Evolutionary conservation across 1,284 basidiomycete genomes (phyloP), one percentile per base, ranked within the genome.

Genomic region (Austroboletus novae-zelandiae): DNA sequence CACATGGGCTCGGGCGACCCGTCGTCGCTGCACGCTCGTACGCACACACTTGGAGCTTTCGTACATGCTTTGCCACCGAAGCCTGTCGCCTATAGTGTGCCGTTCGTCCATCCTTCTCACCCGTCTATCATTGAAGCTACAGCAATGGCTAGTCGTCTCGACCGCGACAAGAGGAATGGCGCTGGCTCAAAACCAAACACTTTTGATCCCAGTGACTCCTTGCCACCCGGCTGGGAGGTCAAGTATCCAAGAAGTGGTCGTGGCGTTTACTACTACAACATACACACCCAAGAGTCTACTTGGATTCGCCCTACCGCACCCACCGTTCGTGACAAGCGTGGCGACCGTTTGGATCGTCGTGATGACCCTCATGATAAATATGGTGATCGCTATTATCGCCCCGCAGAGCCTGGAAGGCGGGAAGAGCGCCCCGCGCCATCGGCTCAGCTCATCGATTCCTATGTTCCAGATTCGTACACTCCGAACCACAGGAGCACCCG

Each of bases 51-150:
- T 48, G 67, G 60, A 37, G 67, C 66, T 41, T 61, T 78, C 42
- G 81, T 76, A 10, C 87, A 89, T 61, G 84, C 84, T 17, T 74
- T 89, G 15, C 86, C 86, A 20, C 80, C 87, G 4, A 89, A 89
- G 66, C 87, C 86, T 32, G 72, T 80, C 40, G 72, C 77, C 35
- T 71, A 77, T 45, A 74, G 65, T 51, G 74, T 80, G 25, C 76
- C 80, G 44, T 80, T 77, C 61, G 65, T 80, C 41, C 76, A 78
- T 50, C 76, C 80, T 45, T 75, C 80, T 61, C 77, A 80, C 59
- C 73, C 76, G 47, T 76, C 76, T 55, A 73, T 78, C 57, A 78
- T 79, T 59, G 77, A 77, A 65, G 80, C 79, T 53, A 80, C 81
- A 52, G 75, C 79, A 42, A 83, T 85, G 75, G 76, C 76, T 29